Evolutionary conservation across 208 protist species (phyloP).

Genomic region (Vickermania ingenoplastis): DNA sequence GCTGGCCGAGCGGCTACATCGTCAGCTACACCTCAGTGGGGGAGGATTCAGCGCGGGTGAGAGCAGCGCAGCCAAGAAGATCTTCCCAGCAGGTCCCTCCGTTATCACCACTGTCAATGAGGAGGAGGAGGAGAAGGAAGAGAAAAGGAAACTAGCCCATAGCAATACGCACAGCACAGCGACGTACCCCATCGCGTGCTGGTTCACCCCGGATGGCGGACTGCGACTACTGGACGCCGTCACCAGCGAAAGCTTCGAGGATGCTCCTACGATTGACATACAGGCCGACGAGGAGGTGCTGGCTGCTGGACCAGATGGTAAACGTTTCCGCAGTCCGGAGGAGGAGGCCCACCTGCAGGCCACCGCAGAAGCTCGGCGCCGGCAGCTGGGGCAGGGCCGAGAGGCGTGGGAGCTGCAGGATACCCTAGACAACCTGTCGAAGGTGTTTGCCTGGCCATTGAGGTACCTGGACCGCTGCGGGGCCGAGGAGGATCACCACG

Average conservation of each 20-base stretch:
- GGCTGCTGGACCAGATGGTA: neutral
- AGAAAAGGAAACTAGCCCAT: too few relatives aligned
- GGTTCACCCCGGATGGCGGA: conserved; percentile 60
- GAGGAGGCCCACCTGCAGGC: neutral
- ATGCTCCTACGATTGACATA: neutral
- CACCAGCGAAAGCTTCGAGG: conserved; percentile 8
- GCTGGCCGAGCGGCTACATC: neutral
- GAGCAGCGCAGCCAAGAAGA: neutral
- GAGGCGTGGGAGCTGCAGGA: neutral
- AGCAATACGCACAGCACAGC: conserved; percentile 11
- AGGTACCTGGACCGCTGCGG: conserved; percentile 34
- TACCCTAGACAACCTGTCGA: conserved; percentile 46
- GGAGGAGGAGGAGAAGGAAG: too few relatives aligned
- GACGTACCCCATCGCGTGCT: conserved; percentile 28
- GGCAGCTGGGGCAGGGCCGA: conserved; percentile 8
- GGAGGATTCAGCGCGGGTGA: neutral
- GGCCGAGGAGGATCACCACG: conserved; percentile 21
- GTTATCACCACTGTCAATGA: neutral
- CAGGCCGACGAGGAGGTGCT: neutral
- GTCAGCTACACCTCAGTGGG: neutral
- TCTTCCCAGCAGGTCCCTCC: neutral
- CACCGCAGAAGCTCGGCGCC: conserved; percentile 6
- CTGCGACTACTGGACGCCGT: conserved; percentile 44
- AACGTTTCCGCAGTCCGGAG: neutral
- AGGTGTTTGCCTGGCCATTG: conserved; percentile 72